Base-by-base conservation (phyloP, 192 early-diverging fungal species). In the Coemansia sp. region DNA sequence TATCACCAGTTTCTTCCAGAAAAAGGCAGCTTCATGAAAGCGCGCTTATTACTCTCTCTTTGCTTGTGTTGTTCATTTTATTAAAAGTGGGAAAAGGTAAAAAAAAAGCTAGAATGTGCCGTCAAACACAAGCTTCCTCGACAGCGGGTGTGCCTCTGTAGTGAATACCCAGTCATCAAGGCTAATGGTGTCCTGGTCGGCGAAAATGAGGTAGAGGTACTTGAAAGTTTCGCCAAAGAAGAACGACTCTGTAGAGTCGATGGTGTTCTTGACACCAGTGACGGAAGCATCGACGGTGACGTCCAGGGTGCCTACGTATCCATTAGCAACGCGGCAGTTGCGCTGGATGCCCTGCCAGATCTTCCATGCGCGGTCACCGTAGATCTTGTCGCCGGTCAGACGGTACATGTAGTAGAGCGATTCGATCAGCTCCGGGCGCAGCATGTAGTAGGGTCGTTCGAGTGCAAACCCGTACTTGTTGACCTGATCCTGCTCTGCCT, bases 161-260 rank as follows among this genome's bases (percentile, higher is more conserved):
- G 96, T 98, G 73, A 97, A 93, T 5, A 97, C 93, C 81, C 87
- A 94, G 65, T 91, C 59, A 64, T 92, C 89, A 14, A 95, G 79
- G 8, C 86, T 84, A 52, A 92, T 74, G 2, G 76, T 60, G 68
- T 87, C 73, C 29, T 89, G 82, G 52, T 89, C 79, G 30, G 83
- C 84, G 69, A 93, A 96, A 19, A 91, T 85, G 60, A 98, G 75
- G 69, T 92, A 98, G 22, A 93, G 73, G 68, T 98, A 98, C 70
- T 93, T 92, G 64, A 98, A 83, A 15, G 94, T 95, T 69, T 98
- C 96, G 6, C 91, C 94, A 55, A 91, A 85, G 70, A 95, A 93
- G 81, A 94, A 97, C 47, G 88, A 88, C 52, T 84, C 82, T 29
- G 71, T 74, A 6, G 76, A 79, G 27, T 74, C 67, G 14, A 74